phyloP scores from a whole-genome alignment of 768 basidiomycete species.

The Boletus barrowsii region DNA sequence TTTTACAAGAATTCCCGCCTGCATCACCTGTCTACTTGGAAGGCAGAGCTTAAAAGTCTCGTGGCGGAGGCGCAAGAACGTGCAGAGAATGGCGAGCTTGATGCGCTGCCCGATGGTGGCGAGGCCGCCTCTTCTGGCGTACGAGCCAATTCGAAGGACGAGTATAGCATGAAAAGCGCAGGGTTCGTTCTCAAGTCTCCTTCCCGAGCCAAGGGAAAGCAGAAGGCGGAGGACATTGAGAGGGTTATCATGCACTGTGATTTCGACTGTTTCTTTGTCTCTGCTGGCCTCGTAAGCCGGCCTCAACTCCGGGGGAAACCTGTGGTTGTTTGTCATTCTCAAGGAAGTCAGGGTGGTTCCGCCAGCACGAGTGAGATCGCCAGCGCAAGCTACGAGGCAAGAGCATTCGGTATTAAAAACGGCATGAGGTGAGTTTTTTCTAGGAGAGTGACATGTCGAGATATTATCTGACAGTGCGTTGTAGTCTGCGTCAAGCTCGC shows the following conservation, averaged over 20 bases:
- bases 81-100: constrained; percentile 43
- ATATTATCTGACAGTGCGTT: not conserved
- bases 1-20: constrained; percentile 85
- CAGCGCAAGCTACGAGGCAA: constrained; percentile 90
- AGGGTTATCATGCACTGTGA: constrained; percentile 88
- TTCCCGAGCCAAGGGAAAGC: constrained; percentile 48
- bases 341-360: constrained; percentile 64
- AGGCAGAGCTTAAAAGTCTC: constrained; percentile 79
- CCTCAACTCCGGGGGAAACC: constrained; percentile 86
- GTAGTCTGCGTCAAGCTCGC: constrained; percentile 75
- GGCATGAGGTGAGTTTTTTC: constrained; percentile 78
- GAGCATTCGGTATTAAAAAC: constrained; percentile 82
- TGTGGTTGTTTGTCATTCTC: constrained; percentile 93
- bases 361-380: constrained; percentile 94
- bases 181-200: constrained; percentile 50
- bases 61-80: constrained; percentile 78
- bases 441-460: not conserved
- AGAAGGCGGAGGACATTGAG: constrained; percentile 45
- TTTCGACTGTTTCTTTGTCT: constrained; percentile 97
- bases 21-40: constrained; percentile 92
- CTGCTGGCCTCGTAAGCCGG: constrained; percentile 77
- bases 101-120: not conserved
- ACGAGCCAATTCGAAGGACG: constrained; percentile 7
- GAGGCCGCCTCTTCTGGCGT: not conserved
- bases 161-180: constrained; percentile 53